These are phyloP conservation scores for Aeschynomene evenia DNA, from an alignment of 306 rosid species.

Conservation along the genomic window DNA sequence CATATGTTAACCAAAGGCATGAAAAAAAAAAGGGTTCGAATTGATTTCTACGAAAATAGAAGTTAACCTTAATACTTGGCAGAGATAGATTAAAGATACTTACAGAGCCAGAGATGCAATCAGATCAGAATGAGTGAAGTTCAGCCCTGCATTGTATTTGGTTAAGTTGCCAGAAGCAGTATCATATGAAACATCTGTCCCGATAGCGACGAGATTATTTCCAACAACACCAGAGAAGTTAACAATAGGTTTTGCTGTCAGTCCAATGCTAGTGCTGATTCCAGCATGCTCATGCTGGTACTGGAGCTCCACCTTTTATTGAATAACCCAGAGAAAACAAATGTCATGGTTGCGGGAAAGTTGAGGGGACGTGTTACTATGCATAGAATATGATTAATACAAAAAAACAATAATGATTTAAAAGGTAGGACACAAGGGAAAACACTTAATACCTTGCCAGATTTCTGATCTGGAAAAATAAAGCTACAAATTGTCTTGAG, in stretches of 20 bases:
- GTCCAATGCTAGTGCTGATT: slow-evolving; percentile 79
- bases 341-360: background rate
- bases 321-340: slow-evolving; percentile 11
- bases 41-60: background rate
- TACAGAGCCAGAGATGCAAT: slow-evolving; percentile 77
- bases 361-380: background rate
- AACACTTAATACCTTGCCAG: slow-evolving; percentile 69
- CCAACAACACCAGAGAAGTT: slow-evolving; percentile 91
- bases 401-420: background rate
- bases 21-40: background rate
- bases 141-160: slow-evolving; percentile 80
- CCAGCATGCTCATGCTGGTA: slow-evolving; percentile 94
- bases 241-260: slow-evolving; percentile 82
- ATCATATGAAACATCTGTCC: slow-evolving; percentile 83
- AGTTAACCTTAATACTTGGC: background rate
- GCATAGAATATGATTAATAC: background rate
- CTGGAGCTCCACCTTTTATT: slow-evolving; percentile 80
- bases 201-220: slow-evolving; percentile 57
- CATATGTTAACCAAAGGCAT: slow-evolving; percentile 5
- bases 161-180: slow-evolving; percentile 81
- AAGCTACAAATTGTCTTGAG: slow-evolving; percentile 85
- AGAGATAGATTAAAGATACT: slow-evolving; percentile 40
- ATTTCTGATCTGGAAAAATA: slow-evolving; percentile 78
- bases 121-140: slow-evolving; percentile 68
- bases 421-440: background rate